These are phyloP conservation scores for Quillaja saponaria DNA, from an alignment of 306 rosid species.

Conservation along the genomic window DNA sequence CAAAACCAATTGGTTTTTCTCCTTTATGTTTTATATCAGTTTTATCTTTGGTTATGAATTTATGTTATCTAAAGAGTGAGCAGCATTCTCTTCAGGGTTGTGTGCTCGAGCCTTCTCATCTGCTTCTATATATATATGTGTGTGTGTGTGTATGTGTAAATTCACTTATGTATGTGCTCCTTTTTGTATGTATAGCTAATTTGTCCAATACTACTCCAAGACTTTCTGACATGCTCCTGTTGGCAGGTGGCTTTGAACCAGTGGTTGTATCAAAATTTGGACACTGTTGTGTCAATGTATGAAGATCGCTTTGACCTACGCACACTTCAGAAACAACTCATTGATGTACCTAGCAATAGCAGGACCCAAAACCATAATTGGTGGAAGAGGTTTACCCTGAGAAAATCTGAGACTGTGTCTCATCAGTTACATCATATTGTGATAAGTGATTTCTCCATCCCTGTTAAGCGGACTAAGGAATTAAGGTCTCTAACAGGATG, in stretches of 20 bases:
- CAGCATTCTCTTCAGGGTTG: no score
- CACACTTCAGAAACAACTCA: conserved; percentile 59
- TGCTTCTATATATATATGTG: not conserved
- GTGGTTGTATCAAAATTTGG: conserved; percentile 86
- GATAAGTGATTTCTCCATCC: conserved; percentile 61
- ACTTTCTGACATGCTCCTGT: conserved; percentile 9
- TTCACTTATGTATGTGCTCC: not conserved
- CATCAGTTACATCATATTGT: conserved; percentile 40
- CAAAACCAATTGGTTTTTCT: no score
- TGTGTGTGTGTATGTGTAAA: no score
- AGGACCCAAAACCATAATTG: conserved; percentile 53
- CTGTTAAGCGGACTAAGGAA: conserved; percentile 81
- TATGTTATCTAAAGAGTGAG: no score
- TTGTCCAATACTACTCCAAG: conserved; percentile 12
- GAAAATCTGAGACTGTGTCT: conserved; percentile 38
- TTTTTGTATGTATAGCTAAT: no score
- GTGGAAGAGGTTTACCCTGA: conserved; percentile 67
- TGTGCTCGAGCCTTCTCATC: no score
- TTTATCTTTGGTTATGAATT: no score
- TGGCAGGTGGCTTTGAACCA: conserved; percentile 82
- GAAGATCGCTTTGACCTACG: conserved; percentile 90
- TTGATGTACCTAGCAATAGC: conserved; percentile 47
- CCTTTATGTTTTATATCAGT: no score
- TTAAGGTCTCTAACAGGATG: conserved; percentile 84
- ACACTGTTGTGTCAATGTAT: conserved; percentile 84